These are phyloP conservation scores for Saturnispora kantuleensis DNA, from an alignment of 805 yeast species.

Conservation along the genomic window DNA sequence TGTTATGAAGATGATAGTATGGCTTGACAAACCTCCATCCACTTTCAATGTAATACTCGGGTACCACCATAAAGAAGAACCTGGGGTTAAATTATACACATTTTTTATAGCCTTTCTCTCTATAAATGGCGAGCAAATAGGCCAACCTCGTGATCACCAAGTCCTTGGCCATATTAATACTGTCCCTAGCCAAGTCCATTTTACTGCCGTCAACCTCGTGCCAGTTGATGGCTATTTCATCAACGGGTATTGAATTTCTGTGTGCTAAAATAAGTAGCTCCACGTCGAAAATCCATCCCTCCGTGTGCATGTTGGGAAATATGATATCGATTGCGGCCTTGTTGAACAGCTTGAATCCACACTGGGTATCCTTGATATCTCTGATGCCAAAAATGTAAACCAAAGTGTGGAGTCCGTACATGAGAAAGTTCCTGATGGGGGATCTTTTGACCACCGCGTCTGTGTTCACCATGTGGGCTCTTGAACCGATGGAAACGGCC, in stretches of 20 bases:
- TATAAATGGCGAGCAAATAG: slow-evolving; percentile 73
- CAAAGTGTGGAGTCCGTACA: slow-evolving; percentile 84
- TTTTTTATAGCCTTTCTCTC: slow-evolving; percentile 10
- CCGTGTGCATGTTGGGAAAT: slow-evolving; percentile 90
- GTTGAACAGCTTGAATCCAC: slow-evolving; percentile 92
- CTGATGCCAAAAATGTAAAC: slow-evolving; percentile 86
- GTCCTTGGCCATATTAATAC: slow-evolving; percentile 89
- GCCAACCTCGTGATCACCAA: slow-evolving; percentile 85
- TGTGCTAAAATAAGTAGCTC: slow-evolving; percentile 78
- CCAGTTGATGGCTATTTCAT: slow-evolving; percentile 88
- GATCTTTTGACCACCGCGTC: slow-evolving; percentile 96
- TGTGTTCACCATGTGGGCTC: slow-evolving; percentile 94
- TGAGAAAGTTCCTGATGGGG: slow-evolving; percentile 75
- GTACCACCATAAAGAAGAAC: neutral
- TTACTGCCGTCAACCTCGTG: slow-evolving; percentile 95
- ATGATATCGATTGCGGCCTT: slow-evolving; percentile 51
- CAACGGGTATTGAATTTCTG: slow-evolving; percentile 53
- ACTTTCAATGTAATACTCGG: slow-evolving; percentile 7
- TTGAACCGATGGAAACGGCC: slow-evolving; percentile 77
- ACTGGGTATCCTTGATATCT: slow-evolving; percentile 84
- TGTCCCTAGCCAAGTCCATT: slow-evolving; percentile 83
- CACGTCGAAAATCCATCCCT: slow-evolving; percentile 97
- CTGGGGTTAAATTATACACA: neutral
- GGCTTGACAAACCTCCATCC: slow-evolving; percentile 27
- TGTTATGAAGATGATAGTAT: slow-evolving; percentile 28